Percentiles rank a stretch among this genome's conserved stretches.
These are phyloP conservation scores for Acidomyces sp. DNA, from an alignment of 495 filamentous ascomycete species.

Conservation along the genomic window DNA sequence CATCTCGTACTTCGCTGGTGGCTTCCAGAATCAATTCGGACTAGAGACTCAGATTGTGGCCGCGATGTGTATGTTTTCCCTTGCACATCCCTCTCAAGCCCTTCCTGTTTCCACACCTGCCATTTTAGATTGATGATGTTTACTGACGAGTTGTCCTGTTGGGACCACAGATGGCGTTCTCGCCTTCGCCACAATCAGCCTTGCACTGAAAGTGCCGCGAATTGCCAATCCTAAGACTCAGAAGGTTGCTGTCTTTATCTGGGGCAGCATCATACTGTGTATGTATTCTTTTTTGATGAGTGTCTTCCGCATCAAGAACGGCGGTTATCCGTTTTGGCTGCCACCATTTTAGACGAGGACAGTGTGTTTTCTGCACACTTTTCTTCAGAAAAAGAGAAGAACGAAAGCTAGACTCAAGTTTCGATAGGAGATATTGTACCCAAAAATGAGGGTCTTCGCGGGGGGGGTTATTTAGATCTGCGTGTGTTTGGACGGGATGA, in stretches of 20 bases:
- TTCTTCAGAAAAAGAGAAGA: too few relatives aligned
- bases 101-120: too few relatives aligned
- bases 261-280: slow-evolving; percentile 62
- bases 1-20: slow-evolving; percentile 80
- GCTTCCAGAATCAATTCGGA: slow-evolving; percentile 91
- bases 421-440: too few relatives aligned
- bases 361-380: too few relatives aligned
- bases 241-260: slow-evolving; percentile 68
- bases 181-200: slow-evolving; percentile 75
- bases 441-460: too few relatives aligned
- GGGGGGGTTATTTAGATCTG: too few relatives aligned
- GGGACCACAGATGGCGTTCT: slow-evolving; percentile 65
- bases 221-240: slow-evolving; percentile 67
- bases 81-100: neutral
- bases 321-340: slow-evolving; percentile 84
- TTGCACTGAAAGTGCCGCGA: slow-evolving; percentile 82
- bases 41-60: slow-evolving; percentile 94
- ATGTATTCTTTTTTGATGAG: slow-evolving; percentile 91
- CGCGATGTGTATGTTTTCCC: slow-evolving; percentile 67
- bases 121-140: too few relatives aligned
- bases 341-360: slow-evolving; percentile 60
- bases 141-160: slow-evolving; percentile 1
- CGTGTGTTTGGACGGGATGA: too few relatives aligned
- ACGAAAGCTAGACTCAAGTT: too few relatives aligned
- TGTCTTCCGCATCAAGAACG: slow-evolving; percentile 88